Evolutionary conservation across 805 yeast genomes (phyloP), one percentile per base, ranked within the genome.

Genomic region (Candida piceae): DNA sequence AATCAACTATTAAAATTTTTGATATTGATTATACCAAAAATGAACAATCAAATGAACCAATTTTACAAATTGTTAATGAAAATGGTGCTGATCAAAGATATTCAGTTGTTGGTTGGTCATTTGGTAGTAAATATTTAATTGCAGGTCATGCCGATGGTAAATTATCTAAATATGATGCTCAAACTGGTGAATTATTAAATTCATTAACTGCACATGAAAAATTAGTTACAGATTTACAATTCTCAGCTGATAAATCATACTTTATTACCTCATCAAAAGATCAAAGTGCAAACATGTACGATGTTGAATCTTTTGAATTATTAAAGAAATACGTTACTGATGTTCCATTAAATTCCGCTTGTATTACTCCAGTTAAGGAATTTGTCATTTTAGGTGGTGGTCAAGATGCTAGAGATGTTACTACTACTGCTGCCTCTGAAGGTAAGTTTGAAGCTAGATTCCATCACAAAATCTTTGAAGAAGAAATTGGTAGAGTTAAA

Each of bases 321-420:
- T 63, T 84, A 62, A 88, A 89, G 65, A 78, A 76, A 16, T 93
- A 72, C 63, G 76, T 72, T 50, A 80, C 96, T 5, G 97, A 88
- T 60, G 88, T 95, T 36, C 97, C 97, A 40, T 74, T 93, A 73
- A 93, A 93, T 70, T 77, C 95, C 25, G 97, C 97, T 15, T 82
- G 95, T 48, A 83, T 93, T 50, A 89, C 98, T 12, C 94, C 97
- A 18, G 70, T 80, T 40, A 93, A 93, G 67, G 90, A 93, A 58
- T 90, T 81, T 58, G 84, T 93, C 44, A 81, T 93, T 34, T 72
- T 93, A 44, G 98, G 97, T 36, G 99, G 99, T 69, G 99, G 99
- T 79, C 97, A 93, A 71, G 97, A 88, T 55, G 97, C 98, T 28
- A 80, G 88, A 64, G 95, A 89, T 62, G 99, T 93, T 58, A 93